Percentiles rank a stretch among this genome's conserved stretches.
These are phyloP conservation scores for Coemansia sp. DNA, from an alignment of 192 early-diverging fungal species.

Conservation along the genomic window DNA sequence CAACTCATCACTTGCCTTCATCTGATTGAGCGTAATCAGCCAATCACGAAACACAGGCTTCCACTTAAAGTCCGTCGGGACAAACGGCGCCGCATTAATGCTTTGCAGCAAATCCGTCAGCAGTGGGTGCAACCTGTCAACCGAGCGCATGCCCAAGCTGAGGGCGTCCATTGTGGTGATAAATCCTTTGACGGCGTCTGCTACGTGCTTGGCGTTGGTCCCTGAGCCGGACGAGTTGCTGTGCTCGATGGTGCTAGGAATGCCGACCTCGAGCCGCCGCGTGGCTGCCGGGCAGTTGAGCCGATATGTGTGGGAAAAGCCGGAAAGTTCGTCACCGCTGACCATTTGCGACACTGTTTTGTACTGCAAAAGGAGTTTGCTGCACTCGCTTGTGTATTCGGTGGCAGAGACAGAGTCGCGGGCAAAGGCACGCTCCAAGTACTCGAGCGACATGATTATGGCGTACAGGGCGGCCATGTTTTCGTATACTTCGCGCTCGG, in stretches of 20 bases:
- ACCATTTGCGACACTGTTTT: constrained; percentile 67
- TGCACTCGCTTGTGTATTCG: constrained; percentile 91
- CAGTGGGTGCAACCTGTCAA: constrained; percentile 88
- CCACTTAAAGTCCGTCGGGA: constrained; percentile 80
- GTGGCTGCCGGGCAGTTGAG: constrained; percentile 83
- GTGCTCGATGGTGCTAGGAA: constrained; percentile 95
- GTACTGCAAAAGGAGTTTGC: constrained; percentile 87
- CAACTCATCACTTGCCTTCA: constrained; percentile 91
- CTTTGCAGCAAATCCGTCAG: constrained; percentile 83
- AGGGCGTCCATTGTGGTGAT: constrained; percentile 92
- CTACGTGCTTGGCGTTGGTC: constrained; percentile 76
- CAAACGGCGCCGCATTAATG: constrained; percentile 74
- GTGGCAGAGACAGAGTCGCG: constrained; percentile 76
- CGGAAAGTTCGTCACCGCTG: constrained; percentile 57
- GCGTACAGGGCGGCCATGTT: constrained; percentile 91
- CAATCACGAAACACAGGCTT: constrained; percentile 83
- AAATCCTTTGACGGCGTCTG: constrained; percentile 78
- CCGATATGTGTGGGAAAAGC: constrained; percentile 44
- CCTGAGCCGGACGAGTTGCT: constrained; percentile 54
- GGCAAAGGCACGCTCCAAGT: constrained; percentile 91
- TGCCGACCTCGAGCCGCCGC: constrained; percentile 88
- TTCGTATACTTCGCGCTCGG: constrained; percentile 88
- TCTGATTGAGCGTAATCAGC: constrained; percentile 84
- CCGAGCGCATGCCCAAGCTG: constrained; percentile 77
- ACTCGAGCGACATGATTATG: constrained; percentile 88